phyloP scores from a whole-genome alignment of 352 stramenopile species.

The Blastocystis sp. region DNA sequence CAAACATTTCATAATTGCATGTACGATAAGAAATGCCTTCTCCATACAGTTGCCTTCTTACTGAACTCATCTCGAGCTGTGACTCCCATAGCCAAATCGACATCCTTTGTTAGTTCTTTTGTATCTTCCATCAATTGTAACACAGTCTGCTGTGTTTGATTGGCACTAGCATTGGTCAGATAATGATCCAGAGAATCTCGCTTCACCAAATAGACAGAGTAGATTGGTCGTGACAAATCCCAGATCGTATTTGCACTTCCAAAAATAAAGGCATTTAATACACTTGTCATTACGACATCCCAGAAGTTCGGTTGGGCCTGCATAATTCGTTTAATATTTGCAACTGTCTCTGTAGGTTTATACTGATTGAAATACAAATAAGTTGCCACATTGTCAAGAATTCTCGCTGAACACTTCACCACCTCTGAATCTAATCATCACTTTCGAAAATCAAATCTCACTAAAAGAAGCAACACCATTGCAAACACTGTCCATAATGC shows the following conservation, averaged over 20 bases:
- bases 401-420: neutral
- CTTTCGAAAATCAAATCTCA: neutral
- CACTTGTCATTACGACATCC: slow-evolving; percentile 25
- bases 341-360: slow-evolving; percentile 20
- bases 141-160: neutral
- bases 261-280: slow-evolving; percentile 59
- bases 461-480: slow-evolving; percentile 35
- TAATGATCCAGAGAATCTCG: slow-evolving; percentile 19
- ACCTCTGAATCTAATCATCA: slow-evolving; percentile 10
- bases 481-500: slow-evolving; percentile 48
- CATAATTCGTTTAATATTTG: slow-evolving; percentile 47
- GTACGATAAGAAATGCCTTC: slow-evolving; percentile 55
- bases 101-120: neutral
- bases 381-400: slow-evolving; percentile 13
- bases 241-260: neutral
- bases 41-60: slow-evolving; percentile 44
- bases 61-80: slow-evolving; percentile 24
- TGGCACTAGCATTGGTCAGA: neutral
- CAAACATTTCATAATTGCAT: slow-evolving; percentile 52
- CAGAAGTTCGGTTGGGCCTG: slow-evolving; percentile 56
- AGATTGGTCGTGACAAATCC: slow-evolving; percentile 24
- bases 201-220: slow-evolving; percentile 21
- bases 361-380: slow-evolving; percentile 60
- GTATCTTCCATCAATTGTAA: slow-evolving; percentile 47
- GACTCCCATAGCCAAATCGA: slow-evolving; percentile 23